phyloP scores from a whole-genome alignment of 2,329 filamentous ascomycete genomes.

The Ascochyta viciae-villosae region DNA sequence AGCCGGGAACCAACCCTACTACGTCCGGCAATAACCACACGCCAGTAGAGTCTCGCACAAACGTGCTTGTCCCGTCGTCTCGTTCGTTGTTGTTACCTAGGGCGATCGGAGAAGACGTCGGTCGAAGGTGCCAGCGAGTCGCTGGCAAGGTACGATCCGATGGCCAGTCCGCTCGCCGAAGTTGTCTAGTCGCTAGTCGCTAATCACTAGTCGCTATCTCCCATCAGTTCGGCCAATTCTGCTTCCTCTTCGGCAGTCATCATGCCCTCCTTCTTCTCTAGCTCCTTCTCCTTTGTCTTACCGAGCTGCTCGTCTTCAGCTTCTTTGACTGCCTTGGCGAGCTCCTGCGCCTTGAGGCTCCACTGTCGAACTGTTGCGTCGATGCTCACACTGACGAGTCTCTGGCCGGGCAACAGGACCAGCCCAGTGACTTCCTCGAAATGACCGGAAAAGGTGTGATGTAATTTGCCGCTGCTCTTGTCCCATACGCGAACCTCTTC shows the following conservation, averaged over 20 bases:
- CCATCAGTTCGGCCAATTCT: constrained; percentile 91
- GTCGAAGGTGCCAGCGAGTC: constrained; percentile 27
- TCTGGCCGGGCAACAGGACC: constrained; percentile 63
- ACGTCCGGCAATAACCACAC: constrained; percentile 22
- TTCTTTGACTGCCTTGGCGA: constrained; percentile 62
- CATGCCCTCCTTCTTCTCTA: constrained; percentile 58
- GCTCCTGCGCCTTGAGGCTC: constrained; percentile 70
- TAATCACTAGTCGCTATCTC: constrained; percentile 71
- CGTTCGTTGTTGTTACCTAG: constrained; percentile 35
- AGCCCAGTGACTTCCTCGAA: constrained; percentile 92
- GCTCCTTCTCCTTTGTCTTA: constrained; percentile 52
- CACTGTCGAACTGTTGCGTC: constrained; percentile 88
- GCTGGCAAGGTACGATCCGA: constrained; percentile 27
- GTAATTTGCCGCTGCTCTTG: constrained; percentile 70
- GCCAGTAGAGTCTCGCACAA: constrained; percentile 27
- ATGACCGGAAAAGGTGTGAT: constrained; percentile 80
- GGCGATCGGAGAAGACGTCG: constrained; percentile 29
- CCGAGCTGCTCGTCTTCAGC: constrained; percentile 59
- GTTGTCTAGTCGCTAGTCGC: constrained; percentile 64
- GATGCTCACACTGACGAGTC: constrained; percentile 82
- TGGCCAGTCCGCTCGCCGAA: constrained; percentile 28
- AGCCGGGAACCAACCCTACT: constrained; percentile 29
- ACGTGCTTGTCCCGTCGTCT: constrained; percentile 31
- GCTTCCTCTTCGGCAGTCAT: constrained; percentile 91
- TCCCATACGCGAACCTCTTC: constrained; percentile 95